Conservation (phyloP, 495 filamentous ascomycete species). For the Xylaria venustula region DNA sequence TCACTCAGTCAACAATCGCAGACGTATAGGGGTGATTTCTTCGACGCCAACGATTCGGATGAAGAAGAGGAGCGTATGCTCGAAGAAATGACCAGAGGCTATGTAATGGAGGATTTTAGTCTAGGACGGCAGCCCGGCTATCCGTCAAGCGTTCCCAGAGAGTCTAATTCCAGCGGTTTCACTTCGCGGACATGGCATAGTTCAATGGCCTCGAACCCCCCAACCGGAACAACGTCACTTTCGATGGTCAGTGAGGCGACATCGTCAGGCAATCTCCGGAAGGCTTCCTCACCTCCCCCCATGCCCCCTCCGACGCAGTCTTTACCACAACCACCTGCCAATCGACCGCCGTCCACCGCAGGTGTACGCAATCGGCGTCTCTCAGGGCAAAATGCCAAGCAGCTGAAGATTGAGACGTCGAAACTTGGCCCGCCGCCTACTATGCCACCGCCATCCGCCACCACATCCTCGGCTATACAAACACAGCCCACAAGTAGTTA, state of each 20-base stretch:
- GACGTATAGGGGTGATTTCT: conserved; percentile 37
- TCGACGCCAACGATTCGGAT: conserved; percentile 74
- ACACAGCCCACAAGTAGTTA: conserved; percentile 42
- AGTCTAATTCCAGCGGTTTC: conserved; percentile 84
- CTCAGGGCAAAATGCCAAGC: conserved; percentile 73
- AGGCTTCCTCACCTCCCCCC: conserved; percentile 29
- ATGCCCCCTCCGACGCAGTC: conserved; percentile 46
- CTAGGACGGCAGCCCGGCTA: conserved; percentile 41
- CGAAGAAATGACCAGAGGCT: conserved; percentile 89
- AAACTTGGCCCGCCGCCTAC: conserved; percentile 42
- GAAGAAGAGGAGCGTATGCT: conserved; percentile 91
- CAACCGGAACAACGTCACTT: conserved; percentile 67
- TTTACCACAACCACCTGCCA: conserved; percentile 37
- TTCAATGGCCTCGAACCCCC: conserved; percentile 75
- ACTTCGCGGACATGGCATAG: conserved; percentile 86
- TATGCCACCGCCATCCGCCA: conserved; percentile 30
- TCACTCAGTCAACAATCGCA: conserved; percentile 23
- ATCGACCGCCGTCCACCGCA: conserved; percentile 40
- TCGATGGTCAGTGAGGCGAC: conserved; percentile 74
- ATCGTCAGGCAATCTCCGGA: conserved; percentile 28
- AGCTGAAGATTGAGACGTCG: conserved; percentile 87
- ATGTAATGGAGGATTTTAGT: conserved; percentile 83
- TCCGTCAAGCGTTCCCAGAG: conserved; percentile 72
- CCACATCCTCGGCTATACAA: conserved; percentile 40
- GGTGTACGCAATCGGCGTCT: conserved; percentile 77